Conservation (phyloP, 306 rosid species). For the Acacia melanoxylon region DNA sequence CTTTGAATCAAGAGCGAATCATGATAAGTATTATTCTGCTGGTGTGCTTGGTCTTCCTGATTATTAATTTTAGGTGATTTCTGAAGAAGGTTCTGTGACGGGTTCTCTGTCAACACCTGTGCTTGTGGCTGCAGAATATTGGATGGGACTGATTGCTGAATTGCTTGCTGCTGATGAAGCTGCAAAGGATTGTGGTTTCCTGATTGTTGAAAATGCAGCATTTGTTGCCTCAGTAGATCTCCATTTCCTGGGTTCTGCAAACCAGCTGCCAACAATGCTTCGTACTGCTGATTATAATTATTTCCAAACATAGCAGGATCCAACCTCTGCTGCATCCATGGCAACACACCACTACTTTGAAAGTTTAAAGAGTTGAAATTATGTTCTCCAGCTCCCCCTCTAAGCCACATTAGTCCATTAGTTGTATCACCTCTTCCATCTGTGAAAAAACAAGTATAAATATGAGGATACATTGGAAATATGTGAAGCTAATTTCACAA, state of each 20-base stretch:
- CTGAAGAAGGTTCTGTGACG: conserved; percentile 64
- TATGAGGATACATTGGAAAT: conserved; percentile 9
- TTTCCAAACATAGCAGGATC: conserved; percentile 64
- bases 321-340: conserved; percentile 85
- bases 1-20: conserved; percentile 51
- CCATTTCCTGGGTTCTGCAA: conserved; percentile 66
- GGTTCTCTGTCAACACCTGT: conserved; percentile 53
- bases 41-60: conserved; percentile 60
- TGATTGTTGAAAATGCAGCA: conserved; percentile 72
- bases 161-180: conserved; percentile 55
- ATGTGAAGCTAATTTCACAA: background rate
- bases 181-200: conserved; percentile 61
- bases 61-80: conserved; percentile 51
- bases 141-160: conserved; percentile 55
- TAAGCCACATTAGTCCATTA: conserved; percentile 78
- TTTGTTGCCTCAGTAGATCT: conserved; percentile 69
- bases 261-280: conserved; percentile 79
- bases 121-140: conserved; percentile 61
- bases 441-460: conserved; percentile 40
- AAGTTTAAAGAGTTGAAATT: conserved; percentile 64
- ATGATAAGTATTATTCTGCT: conserved; percentile 57
- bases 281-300: conserved; percentile 72
- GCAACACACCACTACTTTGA: conserved; percentile 67
- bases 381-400: conserved; percentile 71
- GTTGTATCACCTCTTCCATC: conserved; percentile 74